A percentile compares a stretch with the other conserved stretches of the same genome.
These are phyloP conservation scores for Boechera divaricarpa DNA, from an alignment of 345 rosid genomes.

Conservation along the genomic window DNA sequence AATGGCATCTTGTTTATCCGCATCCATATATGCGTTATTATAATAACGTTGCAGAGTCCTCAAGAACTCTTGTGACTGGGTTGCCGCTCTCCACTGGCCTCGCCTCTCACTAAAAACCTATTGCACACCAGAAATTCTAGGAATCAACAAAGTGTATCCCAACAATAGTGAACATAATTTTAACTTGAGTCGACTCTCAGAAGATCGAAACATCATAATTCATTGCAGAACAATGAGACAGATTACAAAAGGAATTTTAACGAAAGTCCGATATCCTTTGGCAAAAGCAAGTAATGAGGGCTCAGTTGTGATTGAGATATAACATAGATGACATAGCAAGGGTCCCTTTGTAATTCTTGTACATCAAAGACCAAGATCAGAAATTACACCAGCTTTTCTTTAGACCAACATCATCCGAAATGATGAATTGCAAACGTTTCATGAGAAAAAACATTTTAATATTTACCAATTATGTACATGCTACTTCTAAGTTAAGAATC, in stretches of 20 bases:
- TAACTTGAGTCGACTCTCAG: conserved; percentile 10
- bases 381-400: not conserved
- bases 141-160: conserved; percentile 27
- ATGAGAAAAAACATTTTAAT: not conserved
- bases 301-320: not conserved
- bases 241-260: not conserved
- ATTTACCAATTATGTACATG: not conserved
- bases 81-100: conserved; percentile 99
- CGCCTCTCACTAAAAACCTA: conserved; percentile 93
- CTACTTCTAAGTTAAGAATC: conserved; percentile 10
- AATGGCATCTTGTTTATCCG: conserved; percentile 92
- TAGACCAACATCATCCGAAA: not conserved
- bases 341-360: not conserved
- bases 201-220: conserved; percentile 7
- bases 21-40: conserved; percentile 96
- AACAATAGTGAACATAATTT: conserved; percentile 22
- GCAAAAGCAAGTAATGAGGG: not conserved
- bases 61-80: conserved; percentile 98
- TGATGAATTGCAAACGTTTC: not conserved
- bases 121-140: conserved; percentile 37
- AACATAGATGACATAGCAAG: not conserved
- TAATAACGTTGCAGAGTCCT: conserved; percentile 95
- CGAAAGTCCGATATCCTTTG: not conserved
- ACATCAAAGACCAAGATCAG: not conserved
- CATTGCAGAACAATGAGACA: not conserved